Base-by-base conservation (phyloP, 2,329 filamentous ascomycete species). In the Ophiocordyceps unilateralis region DNA sequence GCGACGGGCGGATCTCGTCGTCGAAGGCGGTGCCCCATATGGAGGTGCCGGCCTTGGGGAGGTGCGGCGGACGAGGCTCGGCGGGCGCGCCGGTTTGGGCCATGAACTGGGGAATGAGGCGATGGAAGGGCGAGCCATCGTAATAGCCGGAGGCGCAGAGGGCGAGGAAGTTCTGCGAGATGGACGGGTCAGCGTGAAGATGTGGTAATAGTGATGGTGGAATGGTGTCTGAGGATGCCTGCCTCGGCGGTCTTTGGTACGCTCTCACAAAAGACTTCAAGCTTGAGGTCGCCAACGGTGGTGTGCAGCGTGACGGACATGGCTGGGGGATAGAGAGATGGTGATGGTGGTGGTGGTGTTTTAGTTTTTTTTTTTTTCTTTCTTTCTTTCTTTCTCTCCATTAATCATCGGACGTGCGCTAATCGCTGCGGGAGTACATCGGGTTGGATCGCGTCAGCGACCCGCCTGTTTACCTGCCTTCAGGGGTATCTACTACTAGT, bases 231-330 rank as follows among this genome's bases (percentile, higher is more conserved):
- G n/a, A n/a, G 15, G 26, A 15, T 4, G 23, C 65, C 44, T 65
- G 81, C 81, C 66, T 94, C 84, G 48, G 87, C 82, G 0, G 91
- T 94, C 61, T 89, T 88, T 48, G 91, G 91, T 26, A 93, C 86
- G 52, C 83, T 81, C 60, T 95, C 86, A 67, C 89, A 96, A 66
- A 95, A 96, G 51, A 98, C 70, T 62, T 96, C 91, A 53, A 96
- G 76, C 66, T 96, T 98, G 58, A 98, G 72, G 63, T 91, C 81
- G 58, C 91, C 91, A 43, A 82, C 73, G 41, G 79, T 84, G 41
- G 91, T 98, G 63, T 95, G 87, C 14, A 98, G 73, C 11, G 76
- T 80, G 48, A 79, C 74, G 12, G 76, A 80, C 76, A 81, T 79
- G n/a, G 17, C 10, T 17, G 5, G 32, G n/a, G 17, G 32, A 17